phyloP scores from a whole-genome alignment of 257 asterid genomes.

The Gentiana dahurica region DNA sequence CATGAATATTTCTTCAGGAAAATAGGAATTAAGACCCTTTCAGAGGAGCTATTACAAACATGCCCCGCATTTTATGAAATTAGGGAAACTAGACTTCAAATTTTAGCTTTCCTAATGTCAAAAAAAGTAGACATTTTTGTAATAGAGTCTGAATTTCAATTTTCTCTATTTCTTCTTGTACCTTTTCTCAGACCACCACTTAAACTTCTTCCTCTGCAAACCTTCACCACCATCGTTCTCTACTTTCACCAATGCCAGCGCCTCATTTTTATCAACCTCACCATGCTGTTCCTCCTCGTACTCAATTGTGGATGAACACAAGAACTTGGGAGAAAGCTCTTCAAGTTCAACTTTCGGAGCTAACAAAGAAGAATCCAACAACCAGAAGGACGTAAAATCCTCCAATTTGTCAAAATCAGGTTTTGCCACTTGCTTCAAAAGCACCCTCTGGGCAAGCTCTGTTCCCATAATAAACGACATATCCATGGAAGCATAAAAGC shows the following conservation, averaged over 20 bases:
- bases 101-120: too few relatives aligned
- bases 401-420: constrained; percentile 9
- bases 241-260: constrained; percentile 3
- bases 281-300: constrained; percentile 9
- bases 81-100: too few relatives aligned
- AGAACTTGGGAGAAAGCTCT: constrained; percentile 6
- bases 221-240: constrained; percentile 14
- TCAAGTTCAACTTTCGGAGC: constrained; percentile 16
- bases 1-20: not conserved
- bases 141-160: too few relatives aligned
- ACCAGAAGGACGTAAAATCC: constrained; percentile 15
- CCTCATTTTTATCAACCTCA: constrained; percentile 10
- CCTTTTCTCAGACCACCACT: constrained; percentile 21
- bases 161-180: not conserved
- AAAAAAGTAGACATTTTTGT: too few relatives aligned
- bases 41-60: too few relatives aligned
- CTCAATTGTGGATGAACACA: constrained; percentile 1
- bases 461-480: constrained; percentile 15
- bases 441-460: constrained; percentile 16
- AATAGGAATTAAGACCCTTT: too few relatives aligned
- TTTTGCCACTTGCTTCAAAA: constrained; percentile 5
- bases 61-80: too few relatives aligned
- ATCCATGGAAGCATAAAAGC: constrained; percentile 10
- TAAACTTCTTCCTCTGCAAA: constrained; percentile 11
- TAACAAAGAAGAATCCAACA: constrained; percentile 5